These are phyloP conservation scores for Phytophthora capsici DNA, from an alignment of 352 stramenopile genomes.

Conservation along the genomic window DNA sequence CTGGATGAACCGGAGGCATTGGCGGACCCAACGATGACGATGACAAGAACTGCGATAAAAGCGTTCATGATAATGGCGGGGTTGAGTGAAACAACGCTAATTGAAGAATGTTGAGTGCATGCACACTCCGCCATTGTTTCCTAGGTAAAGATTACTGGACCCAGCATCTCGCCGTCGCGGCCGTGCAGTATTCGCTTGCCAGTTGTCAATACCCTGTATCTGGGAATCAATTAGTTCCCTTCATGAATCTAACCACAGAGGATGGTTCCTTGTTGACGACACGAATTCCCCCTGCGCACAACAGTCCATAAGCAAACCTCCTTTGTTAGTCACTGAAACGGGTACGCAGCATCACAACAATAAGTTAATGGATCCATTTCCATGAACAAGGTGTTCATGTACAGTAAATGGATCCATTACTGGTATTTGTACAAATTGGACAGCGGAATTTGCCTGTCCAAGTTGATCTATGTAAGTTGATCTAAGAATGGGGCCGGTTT, in stretches of 20 bases:
- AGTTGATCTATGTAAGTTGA: no score
- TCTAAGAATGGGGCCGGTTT: background rate
- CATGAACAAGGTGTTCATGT: no score
- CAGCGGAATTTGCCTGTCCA: no score
- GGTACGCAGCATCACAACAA: no score
- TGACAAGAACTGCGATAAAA: background rate
- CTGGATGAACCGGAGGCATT: background rate
- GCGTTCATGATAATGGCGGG: background rate
- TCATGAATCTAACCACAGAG: no score
- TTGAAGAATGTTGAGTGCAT: background rate
- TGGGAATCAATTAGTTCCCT: background rate
- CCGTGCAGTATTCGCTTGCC: background rate
- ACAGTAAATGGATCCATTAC: no score
- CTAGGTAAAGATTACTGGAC: background rate
- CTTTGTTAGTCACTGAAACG: no score
- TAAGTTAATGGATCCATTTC: no score
- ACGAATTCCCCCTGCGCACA: no score
- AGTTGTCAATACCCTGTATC: background rate
- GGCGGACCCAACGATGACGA: background rate
- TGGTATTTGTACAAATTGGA: no score
- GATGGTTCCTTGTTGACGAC: no score
- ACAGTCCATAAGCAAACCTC: no score
- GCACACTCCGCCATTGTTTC: background rate
- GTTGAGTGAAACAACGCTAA: background rate
- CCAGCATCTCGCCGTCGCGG: background rate